phyloP scores from a whole-genome alignment of 108 stramenopile genomes.

The Nitzschia sp. region DNA sequence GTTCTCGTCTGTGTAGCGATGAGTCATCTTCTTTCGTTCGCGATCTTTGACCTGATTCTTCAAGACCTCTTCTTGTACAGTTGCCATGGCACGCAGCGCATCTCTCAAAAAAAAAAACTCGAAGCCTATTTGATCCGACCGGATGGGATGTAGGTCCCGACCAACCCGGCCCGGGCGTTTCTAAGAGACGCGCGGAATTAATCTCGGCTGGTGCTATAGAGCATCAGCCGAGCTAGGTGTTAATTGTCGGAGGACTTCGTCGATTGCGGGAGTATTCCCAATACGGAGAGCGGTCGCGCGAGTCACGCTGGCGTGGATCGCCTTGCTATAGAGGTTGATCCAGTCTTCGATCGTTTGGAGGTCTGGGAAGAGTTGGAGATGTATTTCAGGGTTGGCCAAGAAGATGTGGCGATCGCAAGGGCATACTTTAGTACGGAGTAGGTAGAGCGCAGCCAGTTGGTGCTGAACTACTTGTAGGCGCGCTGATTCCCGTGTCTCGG shows the following conservation, averaged over 20 bases:
- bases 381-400: not conserved
- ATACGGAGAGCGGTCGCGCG: not conserved
- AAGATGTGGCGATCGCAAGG: not conserved
- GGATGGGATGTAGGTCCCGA: too few relatives aligned
- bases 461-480: not conserved
- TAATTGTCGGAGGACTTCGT: not conserved
- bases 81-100: too few relatives aligned
- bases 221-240: not conserved
- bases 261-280: not conserved
- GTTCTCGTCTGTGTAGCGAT: too few relatives aligned
- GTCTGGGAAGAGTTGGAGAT: not conserved
- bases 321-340: not conserved
- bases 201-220: not conserved
- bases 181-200: not conserved
- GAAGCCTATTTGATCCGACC: not conserved
- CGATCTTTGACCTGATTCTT: too few relatives aligned
- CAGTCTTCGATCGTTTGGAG: not conserved
- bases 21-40: too few relatives aligned
- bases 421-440: not conserved
- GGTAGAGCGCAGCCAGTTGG: not conserved
- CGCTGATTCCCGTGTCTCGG: not conserved
- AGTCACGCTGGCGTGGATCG: not conserved
- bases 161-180: too few relatives aligned
- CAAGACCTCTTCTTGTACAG: too few relatives aligned
- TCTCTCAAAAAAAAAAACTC: not conserved